phyloP scores from a whole-genome alignment of 495 filamentous ascomycete species.

The Lasiosphaeria ovina region DNA sequence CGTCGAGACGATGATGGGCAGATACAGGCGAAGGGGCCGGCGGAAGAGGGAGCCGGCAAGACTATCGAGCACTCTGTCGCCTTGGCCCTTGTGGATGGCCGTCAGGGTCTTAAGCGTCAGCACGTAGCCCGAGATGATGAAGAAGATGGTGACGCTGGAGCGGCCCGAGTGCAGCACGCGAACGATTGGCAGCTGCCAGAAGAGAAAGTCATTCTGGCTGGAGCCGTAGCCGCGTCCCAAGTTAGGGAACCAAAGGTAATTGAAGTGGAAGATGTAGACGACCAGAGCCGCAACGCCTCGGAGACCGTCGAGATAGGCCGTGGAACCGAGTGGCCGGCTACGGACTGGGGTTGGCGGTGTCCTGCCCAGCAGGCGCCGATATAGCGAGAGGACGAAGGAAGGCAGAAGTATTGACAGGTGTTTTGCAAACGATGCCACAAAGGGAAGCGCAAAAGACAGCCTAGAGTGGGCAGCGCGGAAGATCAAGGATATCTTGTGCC shows the following conservation, averaged over 20 bases:
- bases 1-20: constrained; percentile 11
- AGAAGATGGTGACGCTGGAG: constrained; percentile 63
- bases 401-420: constrained; percentile 15
- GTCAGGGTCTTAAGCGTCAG: constrained; percentile 52
- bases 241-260: constrained; percentile 8
- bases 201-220: not conserved
- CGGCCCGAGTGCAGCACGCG: constrained; percentile 56
- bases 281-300: constrained; percentile 16
- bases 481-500: not conserved
- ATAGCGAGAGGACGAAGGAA: not conserved
- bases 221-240: constrained; percentile 4
- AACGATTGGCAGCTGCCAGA: constrained; percentile 53
- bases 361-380: not conserved
- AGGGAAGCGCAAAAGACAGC: not conserved
- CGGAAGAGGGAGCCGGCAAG: constrained; percentile 16
- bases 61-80: constrained; percentile 4
- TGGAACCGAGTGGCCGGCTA: not conserved
- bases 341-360: not conserved
- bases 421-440: constrained; percentile 33
- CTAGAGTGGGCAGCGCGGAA: not conserved
- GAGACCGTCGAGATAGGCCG: constrained; percentile 18
- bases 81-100: constrained; percentile 26
- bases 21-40: constrained; percentile 16
- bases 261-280: constrained; percentile 20
- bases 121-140: constrained; percentile 62